Percentiles rank a stretch among this genome's conserved stretches.
phyloP scores from a whole-genome alignment of 352 stramenopile genomes.

The Globisporangium yorkense region DNA sequence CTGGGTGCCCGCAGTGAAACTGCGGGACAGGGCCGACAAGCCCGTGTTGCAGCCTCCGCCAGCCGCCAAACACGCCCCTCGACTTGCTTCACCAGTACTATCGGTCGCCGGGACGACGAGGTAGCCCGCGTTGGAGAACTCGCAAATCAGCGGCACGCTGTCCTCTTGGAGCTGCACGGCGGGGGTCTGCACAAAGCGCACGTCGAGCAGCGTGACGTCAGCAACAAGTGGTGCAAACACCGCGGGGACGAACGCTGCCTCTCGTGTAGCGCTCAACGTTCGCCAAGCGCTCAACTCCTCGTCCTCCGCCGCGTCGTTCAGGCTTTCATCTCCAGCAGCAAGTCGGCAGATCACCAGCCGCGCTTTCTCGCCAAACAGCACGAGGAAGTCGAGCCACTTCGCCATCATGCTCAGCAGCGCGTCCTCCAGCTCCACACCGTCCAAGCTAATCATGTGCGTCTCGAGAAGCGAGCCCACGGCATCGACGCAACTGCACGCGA shows the following conservation, averaged over 20 bases:
- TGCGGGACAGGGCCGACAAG: constrained; percentile 2
- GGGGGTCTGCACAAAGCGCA: constrained; percentile 24
- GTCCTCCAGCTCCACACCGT: constrained; percentile 20
- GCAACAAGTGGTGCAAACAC: constrained; percentile 30
- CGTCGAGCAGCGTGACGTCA: constrained; percentile 32
- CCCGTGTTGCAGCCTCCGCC: constrained; percentile 24
- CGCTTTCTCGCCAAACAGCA: constrained; percentile 48
- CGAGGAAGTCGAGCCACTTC: constrained; percentile 46
- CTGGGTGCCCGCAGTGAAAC: constrained; percentile 1
- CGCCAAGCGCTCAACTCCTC: constrained; percentile 36
- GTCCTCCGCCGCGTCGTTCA: constrained; percentile 18
- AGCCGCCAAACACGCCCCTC: constrained; percentile 21
- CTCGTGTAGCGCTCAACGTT: constrained; percentile 22
- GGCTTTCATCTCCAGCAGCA: not conserved
- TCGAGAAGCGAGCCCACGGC: constrained; percentile 56
- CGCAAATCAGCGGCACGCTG: constrained; percentile 24
- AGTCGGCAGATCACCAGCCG: constrained; percentile 43
- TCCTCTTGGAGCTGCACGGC: constrained; percentile 42
- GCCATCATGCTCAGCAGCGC: constrained; percentile 38
- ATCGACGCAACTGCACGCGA: constrained; percentile 48
- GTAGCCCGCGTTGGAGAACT: constrained; percentile 25
- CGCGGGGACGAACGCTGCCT: constrained; percentile 25
- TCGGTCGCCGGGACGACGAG: constrained; percentile 35
- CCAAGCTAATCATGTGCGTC: constrained; percentile 35
- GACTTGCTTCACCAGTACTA: constrained; percentile 21